Conservation (phyloP, 2,329 filamentous ascomycete species). For the Epichloe hybrida region DNA sequence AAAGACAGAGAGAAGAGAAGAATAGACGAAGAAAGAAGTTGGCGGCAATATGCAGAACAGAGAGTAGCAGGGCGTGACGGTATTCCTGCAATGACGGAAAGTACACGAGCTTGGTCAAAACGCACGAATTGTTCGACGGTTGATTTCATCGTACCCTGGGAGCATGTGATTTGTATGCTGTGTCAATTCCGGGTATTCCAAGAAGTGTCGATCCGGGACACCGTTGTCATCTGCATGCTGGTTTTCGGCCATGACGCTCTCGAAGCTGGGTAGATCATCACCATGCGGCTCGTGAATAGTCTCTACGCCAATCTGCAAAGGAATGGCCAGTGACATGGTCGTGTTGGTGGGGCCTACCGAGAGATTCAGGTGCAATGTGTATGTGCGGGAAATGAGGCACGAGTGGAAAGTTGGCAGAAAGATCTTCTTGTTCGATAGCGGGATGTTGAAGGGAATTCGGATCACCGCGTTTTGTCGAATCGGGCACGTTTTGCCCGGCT, state of each 20-base stretch:
- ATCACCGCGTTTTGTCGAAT: constrained; percentile 29
- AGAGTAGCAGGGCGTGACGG: not conserved
- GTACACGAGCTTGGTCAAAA: not conserved
- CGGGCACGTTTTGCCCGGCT: constrained; percentile 15
- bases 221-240: constrained; percentile 31
- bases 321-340: constrained; percentile 31
- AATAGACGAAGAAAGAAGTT: not conserved
- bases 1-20: too few species aligned
- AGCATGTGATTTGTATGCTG: constrained; percentile 22
- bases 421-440: constrained; percentile 31
- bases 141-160: constrained; percentile 25
- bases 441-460: constrained; percentile 34
- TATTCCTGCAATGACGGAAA: not conserved
- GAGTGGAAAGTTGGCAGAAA: constrained; percentile 46
- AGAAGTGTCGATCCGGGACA: constrained; percentile 27
- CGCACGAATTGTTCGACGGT: constrained; percentile 12
- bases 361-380: constrained; percentile 35
- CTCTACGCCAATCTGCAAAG: constrained; percentile 38
- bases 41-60: not conserved
- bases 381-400: constrained; percentile 42
- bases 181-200: constrained; percentile 20
- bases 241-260: constrained; percentile 27
- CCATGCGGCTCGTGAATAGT: constrained; percentile 18
- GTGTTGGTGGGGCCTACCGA: constrained; percentile 28
- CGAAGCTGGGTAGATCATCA: constrained; percentile 34